Base-by-base conservation (phyloP, 257 asterid species). In the Solanum medicagineum region DNA sequence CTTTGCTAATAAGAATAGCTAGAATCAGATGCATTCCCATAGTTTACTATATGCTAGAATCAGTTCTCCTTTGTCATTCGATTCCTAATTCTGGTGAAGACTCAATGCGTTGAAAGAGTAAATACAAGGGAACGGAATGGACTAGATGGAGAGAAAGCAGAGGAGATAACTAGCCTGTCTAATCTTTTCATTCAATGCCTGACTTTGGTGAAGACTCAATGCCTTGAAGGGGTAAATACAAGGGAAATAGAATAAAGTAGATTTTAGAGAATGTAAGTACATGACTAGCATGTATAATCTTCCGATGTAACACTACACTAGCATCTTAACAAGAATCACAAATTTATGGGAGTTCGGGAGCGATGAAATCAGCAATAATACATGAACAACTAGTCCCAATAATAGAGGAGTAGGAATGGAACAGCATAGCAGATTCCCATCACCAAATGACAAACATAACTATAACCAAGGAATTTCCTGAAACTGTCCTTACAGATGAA, bases 401-500 rank as follows among this genome's bases (percentile, higher is more conserved):
- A 4, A 53, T 79, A 79, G 65, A 7, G 16, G 65, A 53, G 45
- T 51, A 24, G 26, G 47, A 26, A 17, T 42, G 54, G 80, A 70
- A 6, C 80, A 17, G 7, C 26, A 53, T 26, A 24, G 65, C 63
- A 68, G 85, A 54, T 40, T 68, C 81, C 20, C 47, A 54, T 45
- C 87, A 16, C 59, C 74, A 68, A 22, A 8, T 14, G 32, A 56
- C 66, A 75, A 84, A 45, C 15, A 55, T 74, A 54, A 84, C 63
- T 17, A 9, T 84, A 75, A 32, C 20, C 15, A 55, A 45, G 19
- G 66, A 65, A 79, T 26, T 42, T 10, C 83, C 44, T 81, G 85
- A 69, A 85, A 55, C 17, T 70, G 49, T 87, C 84, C 97, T 92
- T 92, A 94, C 99, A 95, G 87, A 93, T 95, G 98, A 85, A 92